Percentiles rank a stretch among this genome's conserved stretches.
Conservation (phyloP, 139 green algal genomes). For the Eudorina sp. region DNA sequence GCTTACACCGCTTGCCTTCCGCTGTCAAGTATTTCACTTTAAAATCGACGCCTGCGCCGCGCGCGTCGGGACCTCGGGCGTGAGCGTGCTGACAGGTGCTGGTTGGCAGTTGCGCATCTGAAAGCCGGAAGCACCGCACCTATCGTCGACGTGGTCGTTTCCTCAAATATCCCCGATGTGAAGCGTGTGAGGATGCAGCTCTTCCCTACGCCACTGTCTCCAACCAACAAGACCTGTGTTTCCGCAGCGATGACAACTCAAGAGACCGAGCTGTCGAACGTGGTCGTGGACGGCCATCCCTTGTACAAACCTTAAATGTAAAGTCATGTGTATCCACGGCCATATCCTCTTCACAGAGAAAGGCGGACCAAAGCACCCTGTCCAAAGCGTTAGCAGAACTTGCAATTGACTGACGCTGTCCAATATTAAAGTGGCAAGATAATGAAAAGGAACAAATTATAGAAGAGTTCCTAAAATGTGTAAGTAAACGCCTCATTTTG, state of each 20-base stretch:
- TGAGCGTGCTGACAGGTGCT: neutral
- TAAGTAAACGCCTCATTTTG: neutral
- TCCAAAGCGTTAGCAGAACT: neutral
- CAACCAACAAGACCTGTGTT: slow-evolving; percentile 88
- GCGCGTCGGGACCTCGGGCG: neutral
- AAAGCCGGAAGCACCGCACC: slow-evolving; percentile 55
- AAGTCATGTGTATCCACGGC: slow-evolving; percentile 70
- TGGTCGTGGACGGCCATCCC: neutral
- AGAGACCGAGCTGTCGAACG: neutral
- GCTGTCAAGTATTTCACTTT: slow-evolving; percentile 92
- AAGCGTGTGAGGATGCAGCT: slow-evolving; percentile 92
- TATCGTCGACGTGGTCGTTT: slow-evolving; percentile 85
- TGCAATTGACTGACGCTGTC: neutral
- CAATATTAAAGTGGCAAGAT: neutral
- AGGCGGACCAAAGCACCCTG: neutral
- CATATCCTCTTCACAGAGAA: slow-evolving; percentile 31
- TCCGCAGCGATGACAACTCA: neutral
- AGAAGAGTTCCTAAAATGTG: neutral
- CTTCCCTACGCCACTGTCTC: slow-evolving; percentile 94
- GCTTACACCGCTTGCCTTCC: slow-evolving; percentile 86
- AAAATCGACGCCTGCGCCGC: slow-evolving; percentile 93
- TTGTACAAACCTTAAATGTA: slow-evolving; percentile 78
- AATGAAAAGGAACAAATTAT: neutral
- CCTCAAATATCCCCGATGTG: slow-evolving; percentile 87
- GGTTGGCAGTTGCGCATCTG: too few species aligned